Base-by-base conservation (phyloP, 345 rosid genomes). In the Aethionema arabicum region DNA sequence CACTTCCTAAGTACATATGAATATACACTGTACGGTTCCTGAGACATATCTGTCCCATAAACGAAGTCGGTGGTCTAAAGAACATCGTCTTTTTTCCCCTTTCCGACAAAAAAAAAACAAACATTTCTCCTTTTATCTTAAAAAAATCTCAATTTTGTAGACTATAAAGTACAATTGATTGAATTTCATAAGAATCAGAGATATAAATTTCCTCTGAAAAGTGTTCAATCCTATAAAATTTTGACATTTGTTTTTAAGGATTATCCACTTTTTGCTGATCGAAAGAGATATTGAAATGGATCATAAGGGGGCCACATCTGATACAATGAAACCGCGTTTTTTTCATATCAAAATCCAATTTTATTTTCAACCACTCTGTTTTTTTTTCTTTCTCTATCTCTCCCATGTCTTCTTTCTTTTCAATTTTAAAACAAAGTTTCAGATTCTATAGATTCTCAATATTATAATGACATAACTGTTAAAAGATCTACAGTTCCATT, bases 251-350 rank as follows among this genome's bases (percentile, higher is more conserved):
- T 70, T 42, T 33, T 11, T 33, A 56, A 38, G 54, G 64, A 33
- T 9, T 40, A 49, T 6, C 65, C 65, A 63, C 59, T 56, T 70
- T 63, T 35, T 48, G 29, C 74, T 63, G 58, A 69, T 62, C 68
- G 62, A 63, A 61, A 13, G 27, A 56, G 59, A 40, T 70, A 63
- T 56, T 54, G 41, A 41, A 21, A 70, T 14, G 41, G 58, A 63
- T 63, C 47, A 49, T 31, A 31, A 41, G 47, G 69, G 52, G 31
- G 47, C 67, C 69, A 56, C 45, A 41, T 8, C 2, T 70, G 74
- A 70, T 70, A 65, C 59, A 70, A 57, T n/a, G 57, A 70, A 70
- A 70, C 74, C 69, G 74, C 60, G 74, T 70, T 54, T 70, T 16
- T 47, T 49, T 11, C 27, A 32, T 56, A 32, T 40, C 68, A 46